Evolutionary conservation across 495 filamentous ascomycete genomes (phyloP), one percentile per base, ranked within the genome.

Genomic region (Penicillium salamii): DNA sequence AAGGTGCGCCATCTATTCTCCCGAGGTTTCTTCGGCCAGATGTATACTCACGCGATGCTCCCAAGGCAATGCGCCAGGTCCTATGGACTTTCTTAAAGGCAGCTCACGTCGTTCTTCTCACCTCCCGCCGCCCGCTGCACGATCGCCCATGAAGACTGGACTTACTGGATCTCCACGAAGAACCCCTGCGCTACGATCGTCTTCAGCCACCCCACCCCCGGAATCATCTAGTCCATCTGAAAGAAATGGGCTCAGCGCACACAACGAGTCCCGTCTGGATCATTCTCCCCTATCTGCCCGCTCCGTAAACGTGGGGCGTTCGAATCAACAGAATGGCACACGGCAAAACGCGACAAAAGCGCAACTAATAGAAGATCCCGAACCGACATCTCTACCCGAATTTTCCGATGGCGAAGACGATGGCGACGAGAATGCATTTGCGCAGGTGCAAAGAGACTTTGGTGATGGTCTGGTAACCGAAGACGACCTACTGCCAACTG

Each of bases 101-200:
- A 71, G 66, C 42, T 49, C 58, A 15, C 52, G 61, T 24, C 73
- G 66, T 20, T 50, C 39, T 9, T 57, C 63, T 46, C 61, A 63
- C 44, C 55, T 68, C 9, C 67, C 62, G 19, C 63, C 68, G 0
- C 65, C 70, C 23, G 61, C 68, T 42, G 62, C 70, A 20, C 66
- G 69, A 34, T 78, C 76, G 9, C 74, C 76, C 8, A 65, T 69
- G 36, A 80, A 78, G 51, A 67, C 67, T 18, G 63, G 66, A 12
- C 46, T 72, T 19, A 65, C 65, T 18, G 65, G 69, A 13, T 75
- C 71, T 21, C 64, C 73, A 2, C 72, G 73, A 39, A 66, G 68
- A 42, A 71, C 73, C 9, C 71, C 72, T 14, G 67, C 62, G 13
- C 42, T 72, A 24, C 68, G 65, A 45, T 76, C 72, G 13, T 71